Conservation (phyloP, 23 red algal species). For the Agarophyton chilense region DNA sequence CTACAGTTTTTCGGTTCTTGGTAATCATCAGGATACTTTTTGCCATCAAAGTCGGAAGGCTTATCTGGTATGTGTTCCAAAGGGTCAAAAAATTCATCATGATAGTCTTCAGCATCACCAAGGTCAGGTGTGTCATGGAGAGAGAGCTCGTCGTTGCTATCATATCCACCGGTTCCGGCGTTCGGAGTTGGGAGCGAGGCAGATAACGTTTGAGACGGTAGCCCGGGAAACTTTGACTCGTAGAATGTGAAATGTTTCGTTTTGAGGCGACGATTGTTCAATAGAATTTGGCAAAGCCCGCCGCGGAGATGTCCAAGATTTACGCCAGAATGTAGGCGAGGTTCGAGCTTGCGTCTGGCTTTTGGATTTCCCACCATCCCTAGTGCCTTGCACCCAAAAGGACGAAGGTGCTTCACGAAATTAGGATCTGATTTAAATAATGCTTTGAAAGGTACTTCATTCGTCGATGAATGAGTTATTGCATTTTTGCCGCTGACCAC, state of each 20-base stretch:
- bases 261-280: background rate
- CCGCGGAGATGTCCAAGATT: slow-evolving; percentile 4
- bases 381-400: slow-evolving; percentile 6
- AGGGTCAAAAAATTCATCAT: no score
- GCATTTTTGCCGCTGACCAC: slow-evolving; percentile 19
- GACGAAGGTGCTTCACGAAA: background rate
- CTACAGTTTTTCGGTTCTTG: background rate
- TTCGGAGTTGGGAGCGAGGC: no score
- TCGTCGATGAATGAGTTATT: background rate
- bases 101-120: no score
- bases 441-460: background rate
- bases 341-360: background rate
- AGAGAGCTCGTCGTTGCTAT: no score
- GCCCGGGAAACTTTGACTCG: background rate
- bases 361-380: background rate
- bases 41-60: background rate
- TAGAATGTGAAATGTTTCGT: slow-evolving; percentile 21
- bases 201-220: background rate
- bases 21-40: background rate
- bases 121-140: no score
- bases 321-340: background rate
- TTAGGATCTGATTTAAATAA: background rate
- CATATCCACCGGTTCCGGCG: no score
- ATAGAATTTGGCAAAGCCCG: background rate
- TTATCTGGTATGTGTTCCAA: background rate